Conservation (phyloP, 345 rosid genomes). For the Syzygium jambos region DNA sequence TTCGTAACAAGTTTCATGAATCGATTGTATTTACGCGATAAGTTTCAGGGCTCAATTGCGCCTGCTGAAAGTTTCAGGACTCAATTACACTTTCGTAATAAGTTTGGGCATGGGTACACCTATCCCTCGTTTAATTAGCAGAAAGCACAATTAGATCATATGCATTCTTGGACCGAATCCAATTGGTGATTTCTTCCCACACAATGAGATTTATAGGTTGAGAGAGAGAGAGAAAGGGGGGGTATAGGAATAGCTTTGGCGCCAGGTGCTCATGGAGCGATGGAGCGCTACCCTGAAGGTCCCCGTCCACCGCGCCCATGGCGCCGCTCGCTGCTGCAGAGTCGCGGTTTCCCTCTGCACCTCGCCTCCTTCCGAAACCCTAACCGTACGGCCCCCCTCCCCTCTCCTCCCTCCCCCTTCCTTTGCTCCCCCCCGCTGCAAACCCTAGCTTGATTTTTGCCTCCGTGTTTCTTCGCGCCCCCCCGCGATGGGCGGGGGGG, state of each 20-base stretch:
- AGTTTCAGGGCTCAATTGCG: too few species aligned
- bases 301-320: conserved; percentile 21
- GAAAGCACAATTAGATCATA: too few species aligned
- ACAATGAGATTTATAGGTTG: background rate
- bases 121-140: too few species aligned
- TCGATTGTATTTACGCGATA: too few species aligned
- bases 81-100: too few species aligned
- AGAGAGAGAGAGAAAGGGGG: too few species aligned
- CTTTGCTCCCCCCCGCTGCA: background rate
- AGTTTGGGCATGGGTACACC: too few species aligned
- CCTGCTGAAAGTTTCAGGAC: accelerated
- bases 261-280: conserved; percentile 34
- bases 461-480: background rate
- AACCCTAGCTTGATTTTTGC: background rate
- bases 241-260: background rate
- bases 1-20: too few species aligned
- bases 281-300: conserved; percentile 61
- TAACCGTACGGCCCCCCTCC: conserved; percentile 21
- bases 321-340: conserved; percentile 25
- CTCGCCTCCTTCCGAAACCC: conserved; percentile 26
- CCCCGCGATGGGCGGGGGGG: conserved; percentile 5
- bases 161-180: background rate
- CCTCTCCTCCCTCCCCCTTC: background rate
- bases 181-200: background rate
- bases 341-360: conserved; percentile 72